These are phyloP conservation scores for Lichina pygmaea DNA, from an alignment of 495 filamentous ascomycete genomes.

Conservation along the genomic window DNA sequence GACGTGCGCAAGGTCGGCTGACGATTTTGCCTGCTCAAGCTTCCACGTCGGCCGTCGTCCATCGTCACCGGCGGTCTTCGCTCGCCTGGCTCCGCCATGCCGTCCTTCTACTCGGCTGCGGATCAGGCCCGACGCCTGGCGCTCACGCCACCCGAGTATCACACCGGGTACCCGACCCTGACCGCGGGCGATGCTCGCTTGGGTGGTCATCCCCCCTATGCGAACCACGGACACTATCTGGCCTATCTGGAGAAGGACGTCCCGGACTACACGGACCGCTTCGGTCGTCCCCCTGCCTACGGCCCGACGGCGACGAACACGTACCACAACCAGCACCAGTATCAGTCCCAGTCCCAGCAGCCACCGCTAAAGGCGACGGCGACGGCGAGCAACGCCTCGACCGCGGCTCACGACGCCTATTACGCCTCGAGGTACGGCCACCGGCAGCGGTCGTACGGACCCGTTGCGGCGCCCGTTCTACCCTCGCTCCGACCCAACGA, in stretches of 20 bases:
- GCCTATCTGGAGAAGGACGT: not conserved
- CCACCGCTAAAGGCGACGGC: not conserved
- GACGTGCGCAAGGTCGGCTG: no score
- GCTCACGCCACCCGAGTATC: not conserved
- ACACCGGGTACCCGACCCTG: not conserved
- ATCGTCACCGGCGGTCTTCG: conserved; percentile 6
- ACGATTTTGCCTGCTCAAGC: no score
- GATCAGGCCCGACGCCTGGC: not conserved
- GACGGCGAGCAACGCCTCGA: not conserved
- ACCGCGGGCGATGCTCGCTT: not conserved
- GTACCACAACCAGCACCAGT: not conserved
- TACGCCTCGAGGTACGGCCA: not conserved
- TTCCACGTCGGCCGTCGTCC: conserved; percentile 3
- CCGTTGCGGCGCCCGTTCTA: not conserved
- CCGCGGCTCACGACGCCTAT: not conserved
- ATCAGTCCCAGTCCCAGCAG: not conserved
- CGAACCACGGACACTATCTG: not conserved
- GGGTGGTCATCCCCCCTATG: not conserved
- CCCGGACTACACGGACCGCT: not conserved
- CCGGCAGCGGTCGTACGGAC: not conserved
- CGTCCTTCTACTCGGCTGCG: not conserved
- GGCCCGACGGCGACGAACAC: not conserved
- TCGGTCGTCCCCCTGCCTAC: no score
- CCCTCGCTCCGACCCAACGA: not conserved
- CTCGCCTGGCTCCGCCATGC: not conserved